Evolutionary conservation across 257 asterid species (phyloP), one percentile per base, ranked within the genome.

Genomic region (Jaltomata sinuosa): DNA sequence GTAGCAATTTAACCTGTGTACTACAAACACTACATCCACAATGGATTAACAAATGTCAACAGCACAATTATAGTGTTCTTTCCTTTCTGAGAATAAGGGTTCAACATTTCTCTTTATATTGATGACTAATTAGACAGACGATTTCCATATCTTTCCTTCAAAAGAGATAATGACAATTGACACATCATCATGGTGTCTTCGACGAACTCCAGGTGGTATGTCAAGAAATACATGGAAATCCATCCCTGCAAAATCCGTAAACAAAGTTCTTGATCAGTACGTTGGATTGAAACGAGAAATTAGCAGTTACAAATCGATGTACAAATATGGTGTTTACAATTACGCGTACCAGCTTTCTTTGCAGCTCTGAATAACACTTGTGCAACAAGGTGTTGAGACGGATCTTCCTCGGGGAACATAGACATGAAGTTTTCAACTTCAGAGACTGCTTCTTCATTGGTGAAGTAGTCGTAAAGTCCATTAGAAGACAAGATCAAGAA

Each of bases 381-480:
- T 83, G 94, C 98, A 2, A 94, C 94, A 0, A 96, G 98, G 87
- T 96, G 99, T 10, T 96, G 98, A 11, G 98, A 98, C 0, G 99
- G 99, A 90, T 96, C 99, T 18, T 97, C 99, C 87, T 94, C 99
- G 0, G 99, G 99, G 85, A 92, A 96, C 9, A 87, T 89, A 14
- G 91, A 86, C 92, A 96, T 90, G 88, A 96, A 96, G 38, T 83
- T 68, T 85, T 96, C 99, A 2, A 94, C 97, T 85, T 96, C 97
- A 47, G 91, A 87, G 29, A 93, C 94, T 1, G 98, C 98, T 87
- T 96, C 95, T 68, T 92, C 89, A 18, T 94, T 94, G 27, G 96
- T 94, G 92, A 96, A 92, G 91, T 94, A 96, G 82, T 96, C 98
- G 86, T 94, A 96, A 15, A 96, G 95, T 8, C 99, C 99, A 80